Evolutionary conservation across 441 rosid genomes (phyloP), one percentile per base, ranked within the genome.

Genomic region (Populus hybrid): DNA sequence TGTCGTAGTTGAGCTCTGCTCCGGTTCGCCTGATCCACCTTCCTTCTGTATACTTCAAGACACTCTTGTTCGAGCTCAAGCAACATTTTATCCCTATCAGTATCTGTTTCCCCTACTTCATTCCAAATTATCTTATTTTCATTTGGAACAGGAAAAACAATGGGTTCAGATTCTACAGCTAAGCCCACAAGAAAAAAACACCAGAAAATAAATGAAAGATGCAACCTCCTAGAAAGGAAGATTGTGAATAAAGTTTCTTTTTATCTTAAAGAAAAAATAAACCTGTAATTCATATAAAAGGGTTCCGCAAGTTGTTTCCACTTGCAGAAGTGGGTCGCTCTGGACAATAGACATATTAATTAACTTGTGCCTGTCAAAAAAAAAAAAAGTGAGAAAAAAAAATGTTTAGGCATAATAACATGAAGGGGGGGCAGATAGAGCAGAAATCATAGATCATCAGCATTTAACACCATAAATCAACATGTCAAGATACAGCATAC

Each of bases 11-110:
- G 94, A 80, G 99, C 98, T 85, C 98, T 90, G 76, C 83, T 88
- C 40, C 78, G 87, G 80, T 93, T 97, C 38, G 98, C 98, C 80
- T 85, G 91, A 77, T 97, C 98, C 34, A 97, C 99, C 84, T 90
- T 97, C 80, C 97, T 87, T 82, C 97, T 89, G 80, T 97, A 97
- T 0, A 94, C 98, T 86, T 94, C 92, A 36, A 97, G 88, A 83
- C 98, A 97, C 79, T 97, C 98, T 80, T 85, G 92, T 81, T 97
- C 98, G 50, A 97, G 94, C 87, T 97, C 98, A 53, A 91, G 89
- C 71, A 94, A 79, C 97, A 93, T 90, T 83, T 89, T 83, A 75
- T 94, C 99, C 83, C 95, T 87, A 19, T 94, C 97, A 28, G 85
- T 67, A 76, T 93, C 93, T 3, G 91, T 78, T 86, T 94, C 99